Evolutionary conservation across 1,284 basidiomycete genomes (phyloP), one percentile per base, ranked within the genome.

Genomic region (Xanthoconium separans): DNA sequence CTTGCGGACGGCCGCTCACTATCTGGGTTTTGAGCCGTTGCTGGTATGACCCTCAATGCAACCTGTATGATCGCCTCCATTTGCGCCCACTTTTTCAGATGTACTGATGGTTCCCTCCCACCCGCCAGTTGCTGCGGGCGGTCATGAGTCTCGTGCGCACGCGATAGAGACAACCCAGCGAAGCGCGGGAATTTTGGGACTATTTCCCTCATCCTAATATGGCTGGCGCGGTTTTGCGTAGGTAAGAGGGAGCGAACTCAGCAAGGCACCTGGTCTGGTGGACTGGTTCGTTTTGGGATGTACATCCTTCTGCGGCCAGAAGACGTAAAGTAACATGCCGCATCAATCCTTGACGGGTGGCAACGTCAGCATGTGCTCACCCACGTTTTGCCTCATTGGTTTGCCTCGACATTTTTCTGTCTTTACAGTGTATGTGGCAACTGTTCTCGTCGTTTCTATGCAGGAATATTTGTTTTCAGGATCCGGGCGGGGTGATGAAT

Each of bases 321-420:
- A 55, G 57, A 70, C 67, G 65, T 66, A 66, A 66, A 58, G 33
- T 55, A 51, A 50, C 65, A 57, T 44, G 57, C 53, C 45, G 50
- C 64, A 65, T 68, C 56, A 70, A 56, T 65, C 51, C 52, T 54
- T 51, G 50, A 53, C 54, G 37, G 41, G 27, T 41, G 47, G 48
- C 24, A 41, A 27, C 39, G 46, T 47, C 51, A 34, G 48, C 53
- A 54, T 51, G 58, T 51, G 31, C 63, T 59, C 66, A 43, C 20
- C 53, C 64, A 64, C 53, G 54, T 55, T 27, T 27, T 47, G 24
- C 29, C 30, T 47, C n/a, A 30, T 37, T 36, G 22, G 36, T 20
- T 40, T 29, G 33, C 37, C 31, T 47, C 49, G 43, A 15, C 51
- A 33, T 27, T 15, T 20, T 22, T 12, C 18, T 15, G 18, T 46